Evolutionary conservation across 164 flowering plant species (phyloP).

Genomic region (Aristolochia californica): DNA sequence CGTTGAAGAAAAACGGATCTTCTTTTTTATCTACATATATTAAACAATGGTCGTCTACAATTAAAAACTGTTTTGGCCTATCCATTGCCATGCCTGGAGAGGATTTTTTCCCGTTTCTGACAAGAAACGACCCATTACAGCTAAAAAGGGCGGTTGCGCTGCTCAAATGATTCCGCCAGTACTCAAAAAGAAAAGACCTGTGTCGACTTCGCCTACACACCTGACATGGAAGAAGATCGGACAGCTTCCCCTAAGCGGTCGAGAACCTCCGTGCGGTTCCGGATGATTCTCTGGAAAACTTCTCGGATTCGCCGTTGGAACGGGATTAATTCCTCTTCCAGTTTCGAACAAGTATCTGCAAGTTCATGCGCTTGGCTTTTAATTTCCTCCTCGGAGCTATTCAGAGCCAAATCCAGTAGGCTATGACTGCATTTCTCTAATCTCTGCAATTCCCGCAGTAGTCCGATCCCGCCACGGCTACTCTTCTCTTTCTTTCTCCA

Average conservation of each 20-base stretch:
- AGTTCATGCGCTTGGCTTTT: constrained; percentile 43
- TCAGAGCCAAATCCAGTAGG: constrained; percentile 41
- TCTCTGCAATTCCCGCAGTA: constrained; percentile 62
- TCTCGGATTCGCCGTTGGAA: constrained; percentile 68
- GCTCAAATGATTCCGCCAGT: too few relatives aligned
- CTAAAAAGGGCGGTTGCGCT: too few relatives aligned
- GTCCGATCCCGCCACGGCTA: constrained; percentile 38
- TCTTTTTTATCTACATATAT: too few relatives aligned
- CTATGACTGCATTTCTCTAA: constrained; percentile 42
- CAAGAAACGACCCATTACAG: too few relatives aligned
- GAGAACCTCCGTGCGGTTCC: constrained; percentile 55
- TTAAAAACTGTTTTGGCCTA: too few relatives aligned
- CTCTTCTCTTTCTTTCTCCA: constrained; percentile 87
- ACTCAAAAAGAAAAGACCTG: too few relatives aligned
- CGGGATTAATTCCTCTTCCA: constrained; percentile 79
- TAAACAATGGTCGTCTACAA: too few relatives aligned
- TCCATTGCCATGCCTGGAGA: too few relatives aligned
- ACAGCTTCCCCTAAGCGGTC: constrained; percentile 27
- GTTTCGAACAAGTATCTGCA: constrained; percentile 41
- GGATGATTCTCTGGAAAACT: constrained; percentile 68
- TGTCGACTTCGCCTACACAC: too few relatives aligned
- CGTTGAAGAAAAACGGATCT: too few relatives aligned
- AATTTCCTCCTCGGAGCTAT: constrained; percentile 35
- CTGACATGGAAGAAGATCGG: not conserved
- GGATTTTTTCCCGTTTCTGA: too few relatives aligned